A percentile compares a stretch with the other conserved stretches of the same genome.
These are phyloP conservation scores for Priceomyces castillae DNA, from an alignment of 805 yeast species.

Conservation along the genomic window DNA sequence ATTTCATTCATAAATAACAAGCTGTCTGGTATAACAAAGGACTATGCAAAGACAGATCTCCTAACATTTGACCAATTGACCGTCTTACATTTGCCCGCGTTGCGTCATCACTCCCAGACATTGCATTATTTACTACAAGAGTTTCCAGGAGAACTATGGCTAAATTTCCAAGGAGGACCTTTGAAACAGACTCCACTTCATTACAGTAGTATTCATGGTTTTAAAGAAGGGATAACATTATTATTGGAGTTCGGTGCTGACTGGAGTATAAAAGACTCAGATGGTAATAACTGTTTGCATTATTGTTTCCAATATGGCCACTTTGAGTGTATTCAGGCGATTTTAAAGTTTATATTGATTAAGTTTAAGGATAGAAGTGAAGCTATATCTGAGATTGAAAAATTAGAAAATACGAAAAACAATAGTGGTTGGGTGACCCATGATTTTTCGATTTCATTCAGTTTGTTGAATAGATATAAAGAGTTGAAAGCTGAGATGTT, in stretches of 20 bases:
- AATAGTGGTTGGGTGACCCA: constrained; percentile 31
- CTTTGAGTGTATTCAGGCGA: constrained; percentile 28
- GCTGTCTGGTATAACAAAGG: constrained; percentile 11
- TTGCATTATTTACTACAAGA: constrained; percentile 43
- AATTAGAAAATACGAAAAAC: constrained; percentile 24
- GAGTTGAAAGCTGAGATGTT: constrained; percentile 20
- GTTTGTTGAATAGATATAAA: constrained; percentile 24
- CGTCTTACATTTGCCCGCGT: constrained; percentile 35
- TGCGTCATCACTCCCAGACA: constrained; percentile 36
- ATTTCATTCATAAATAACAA: constrained; percentile 29
- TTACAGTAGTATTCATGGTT: constrained; percentile 31
- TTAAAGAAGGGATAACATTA: constrained; percentile 37
- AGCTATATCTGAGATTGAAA: constrained; percentile 13
- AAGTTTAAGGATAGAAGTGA: constrained; percentile 11
- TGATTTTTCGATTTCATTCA: constrained; percentile 31
- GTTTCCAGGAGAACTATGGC: constrained; percentile 38
- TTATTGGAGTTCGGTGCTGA: constrained; percentile 43
- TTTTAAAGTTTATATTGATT: constrained; percentile 16
- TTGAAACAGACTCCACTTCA: constrained; percentile 37
- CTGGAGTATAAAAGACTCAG: constrained; percentile 24
- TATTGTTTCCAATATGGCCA: constrained; percentile 37
- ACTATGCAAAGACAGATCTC: constrained; percentile 26
- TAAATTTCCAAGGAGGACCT: constrained; percentile 33
- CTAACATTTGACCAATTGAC: constrained; percentile 35
- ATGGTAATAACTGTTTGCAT: constrained; percentile 40